Base-by-base conservation (phyloP, 2,329 filamentous ascomycete genomes). In the Endothia cerciana region DNA sequence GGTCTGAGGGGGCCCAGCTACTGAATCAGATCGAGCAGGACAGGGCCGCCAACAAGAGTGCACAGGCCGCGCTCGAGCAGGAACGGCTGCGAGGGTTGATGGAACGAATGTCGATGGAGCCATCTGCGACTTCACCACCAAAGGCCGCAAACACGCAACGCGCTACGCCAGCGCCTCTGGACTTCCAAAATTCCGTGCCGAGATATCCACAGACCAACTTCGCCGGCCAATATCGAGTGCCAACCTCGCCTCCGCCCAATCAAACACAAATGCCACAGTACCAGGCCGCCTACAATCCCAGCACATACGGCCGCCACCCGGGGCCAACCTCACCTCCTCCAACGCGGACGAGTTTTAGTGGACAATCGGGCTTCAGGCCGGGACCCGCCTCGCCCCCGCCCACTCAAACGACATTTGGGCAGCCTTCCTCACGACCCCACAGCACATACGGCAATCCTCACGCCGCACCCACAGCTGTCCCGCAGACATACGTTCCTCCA, bases 31-130 rank as follows among this genome's bases (percentile, higher is more conserved):
- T 99, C 69, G 93, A 97, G 77, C 89, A 91, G 71, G 88, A 91
- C 60, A 90, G 90, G 72, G 85, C 87, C 4, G 87, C 84, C 60
- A 89, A 76, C 74, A 85, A 86, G 75, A 79, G 75, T 61, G 78
- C 81, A 3, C 83, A 86, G 65, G 93, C 93, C 40, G 93, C 97
- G 72, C 84, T 91, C 62, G 94, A 98, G 76, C 89, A 92, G 65
- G 93, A 97, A 73, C 87, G 94, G 64, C 80, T 99, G 64, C 89
- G 92, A 65, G 91, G 91, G 51, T 82, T 99, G 49, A 98, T 99
- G 95, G 94, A 97, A 74, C 88, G 94, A 63, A 94, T 98, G 88
- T 94, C 93, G 1, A 90, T 97, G 79, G 92, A 94, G n/a, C 81
- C 85, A 57, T 80, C 83, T 2, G 78, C 79, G 57, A 77, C 83